Evolutionary conservation across 192 early-diverging fungal genomes (phyloP), one percentile per base, ranked within the genome.

Genomic region (Entomortierella lignicola): DNA sequence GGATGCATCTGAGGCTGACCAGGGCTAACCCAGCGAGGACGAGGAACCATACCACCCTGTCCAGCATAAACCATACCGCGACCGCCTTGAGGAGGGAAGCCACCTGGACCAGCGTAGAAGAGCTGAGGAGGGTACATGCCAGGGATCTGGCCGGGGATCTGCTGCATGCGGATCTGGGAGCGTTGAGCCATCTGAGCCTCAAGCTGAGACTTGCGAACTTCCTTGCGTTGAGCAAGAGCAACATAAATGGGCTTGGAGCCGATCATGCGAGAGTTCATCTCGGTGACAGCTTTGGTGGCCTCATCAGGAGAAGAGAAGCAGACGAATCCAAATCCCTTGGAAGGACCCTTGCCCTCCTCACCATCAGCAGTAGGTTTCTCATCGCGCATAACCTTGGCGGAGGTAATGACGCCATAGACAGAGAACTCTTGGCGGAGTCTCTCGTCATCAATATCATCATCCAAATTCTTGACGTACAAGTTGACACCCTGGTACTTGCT

Each of bases 401-500:
- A 94, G 82, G 97, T 98, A 77, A 99, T 99, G 63, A 90, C 88
- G 63, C 98, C 98, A 82, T 95, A 99, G 48, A 92, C 89, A 26
- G 94, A 89, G 85, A 99, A 99, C 87, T 97, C 97, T 81, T 97
- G 91, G 63, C 97, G 92, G 32, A 99, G 90, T 85, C 89, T 92
- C 84, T 98, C 98, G 83, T 99, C 98, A 83, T 98, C 94, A 71
- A 98, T 90, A 51, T 90, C 86, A 75, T 98, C 98, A 69, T 98
- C 98, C 74, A 99, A 89, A 91, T 98, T 98, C 89, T 98, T 98
- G 86, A 99, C 88, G 83, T 98, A 98, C 50, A 99, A 86, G 88
- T 99, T 99, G 77, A 96, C 96, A 68, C 95, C 96, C 89, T 99
- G 97, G 90, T 96, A 98, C 90, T 98, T 98, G 92, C 87, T 94